A percentile compares a stretch with the other conserved stretches of the same genome.
phyloP scores from a whole-genome alignment of 164 flowering plant genomes.

The Vitis rupestris region DNA sequence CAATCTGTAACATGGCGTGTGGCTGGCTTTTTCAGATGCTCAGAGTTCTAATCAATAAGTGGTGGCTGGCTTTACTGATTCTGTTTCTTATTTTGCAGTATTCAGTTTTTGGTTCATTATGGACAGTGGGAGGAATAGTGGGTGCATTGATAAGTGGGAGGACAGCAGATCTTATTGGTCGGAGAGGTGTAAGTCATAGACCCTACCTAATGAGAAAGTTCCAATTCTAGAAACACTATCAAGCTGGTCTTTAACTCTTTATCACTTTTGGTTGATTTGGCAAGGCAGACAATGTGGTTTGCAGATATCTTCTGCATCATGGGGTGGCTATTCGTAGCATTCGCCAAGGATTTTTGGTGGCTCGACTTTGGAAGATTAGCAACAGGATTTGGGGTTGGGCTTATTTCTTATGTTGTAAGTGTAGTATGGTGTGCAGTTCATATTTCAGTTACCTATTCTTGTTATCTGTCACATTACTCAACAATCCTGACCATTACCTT shows the following conservation, averaged over 20 bases:
- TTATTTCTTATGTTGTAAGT: constrained; percentile 32
- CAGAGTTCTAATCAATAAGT: no score
- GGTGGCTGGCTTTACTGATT: no score
- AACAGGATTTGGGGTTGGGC: constrained; percentile 22
- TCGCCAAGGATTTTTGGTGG: constrained; percentile 15
- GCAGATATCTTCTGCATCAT: constrained; percentile 9
- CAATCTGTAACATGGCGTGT: no score
- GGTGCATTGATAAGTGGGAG: constrained; percentile 33
- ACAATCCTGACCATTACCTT: no score
- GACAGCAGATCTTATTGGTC: constrained; percentile 31
- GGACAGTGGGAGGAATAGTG: constrained; percentile 33
- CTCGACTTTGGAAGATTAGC: constrained; percentile 30
- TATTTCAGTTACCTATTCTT: no score
- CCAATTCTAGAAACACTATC: no score
- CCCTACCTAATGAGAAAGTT: no score
- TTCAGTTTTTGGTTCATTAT: constrained; percentile 33
- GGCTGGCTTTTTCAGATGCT: no score
- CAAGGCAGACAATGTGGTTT: constrained; percentile 13
- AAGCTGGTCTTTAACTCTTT: no score
- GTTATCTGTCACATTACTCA: no score
- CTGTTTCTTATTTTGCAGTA: constrained; percentile 15
- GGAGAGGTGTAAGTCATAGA: constrained; percentile 21
- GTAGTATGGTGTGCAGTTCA: no score
- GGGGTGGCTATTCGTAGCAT: constrained; percentile 11
- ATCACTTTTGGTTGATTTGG: no score